These are phyloP conservation scores for Mycosarcoma mackinlayi DNA, from an alignment of 1,284 basidiomycete genomes.

Conservation along the genomic window DNA sequence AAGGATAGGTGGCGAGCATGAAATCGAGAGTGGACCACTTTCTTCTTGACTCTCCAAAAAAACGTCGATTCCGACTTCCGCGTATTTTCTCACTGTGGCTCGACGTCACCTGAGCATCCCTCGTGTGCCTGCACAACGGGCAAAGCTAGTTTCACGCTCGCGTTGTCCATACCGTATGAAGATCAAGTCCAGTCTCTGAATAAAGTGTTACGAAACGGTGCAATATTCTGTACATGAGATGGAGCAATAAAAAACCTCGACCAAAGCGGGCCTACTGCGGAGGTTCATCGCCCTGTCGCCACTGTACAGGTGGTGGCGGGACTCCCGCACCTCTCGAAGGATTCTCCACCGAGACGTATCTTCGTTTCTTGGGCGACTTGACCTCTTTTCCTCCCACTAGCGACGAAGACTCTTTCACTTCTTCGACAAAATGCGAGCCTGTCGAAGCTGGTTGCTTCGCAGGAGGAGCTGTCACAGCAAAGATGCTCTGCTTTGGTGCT, in stretches of 20 bases:
- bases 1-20: background rate
- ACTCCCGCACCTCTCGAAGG: constrained; percentile 35
- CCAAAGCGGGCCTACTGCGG: constrained; percentile 15
- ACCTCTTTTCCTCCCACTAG: background rate
- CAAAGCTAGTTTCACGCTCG: too few relatives aligned
- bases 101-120: too few relatives aligned
- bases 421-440: constrained; percentile 20
- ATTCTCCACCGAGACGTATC: constrained; percentile 42
- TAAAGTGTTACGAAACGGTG: too few relatives aligned
- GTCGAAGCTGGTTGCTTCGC: background rate
- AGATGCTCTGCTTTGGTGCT: background rate
- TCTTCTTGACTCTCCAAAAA: constrained; percentile 19
- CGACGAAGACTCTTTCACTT: background rate
- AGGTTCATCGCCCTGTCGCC: constrained; percentile 12
- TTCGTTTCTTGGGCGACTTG: constrained; percentile 20
- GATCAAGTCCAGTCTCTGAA: background rate
- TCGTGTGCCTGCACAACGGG: too few relatives aligned
- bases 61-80: constrained; percentile 25
- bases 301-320: constrained; percentile 41
- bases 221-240: too few relatives aligned
- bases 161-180: background rate
- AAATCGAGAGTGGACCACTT: background rate
- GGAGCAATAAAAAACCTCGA: too few relatives aligned
- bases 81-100: constrained; percentile 7
- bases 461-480: background rate